Conservation (phyloP, 2,329 filamentous ascomycete species). For the Sporothrix pallida region DNA sequence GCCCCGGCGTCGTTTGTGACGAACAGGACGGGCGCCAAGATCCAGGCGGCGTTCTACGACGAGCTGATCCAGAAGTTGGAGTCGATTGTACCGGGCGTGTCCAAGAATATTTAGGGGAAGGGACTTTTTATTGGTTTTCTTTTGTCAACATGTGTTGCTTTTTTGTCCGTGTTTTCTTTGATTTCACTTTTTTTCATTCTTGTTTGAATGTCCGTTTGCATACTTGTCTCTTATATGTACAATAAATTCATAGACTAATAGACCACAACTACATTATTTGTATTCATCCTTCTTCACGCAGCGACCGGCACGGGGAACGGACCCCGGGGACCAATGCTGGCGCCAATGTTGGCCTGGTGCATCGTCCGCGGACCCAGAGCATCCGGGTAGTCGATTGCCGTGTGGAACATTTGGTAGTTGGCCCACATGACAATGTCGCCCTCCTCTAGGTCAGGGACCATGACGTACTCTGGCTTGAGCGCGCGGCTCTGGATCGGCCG, state of each 20-base stretch:
- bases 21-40: constrained; percentile 11
- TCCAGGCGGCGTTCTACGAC: constrained; percentile 7
- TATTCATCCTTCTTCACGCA: neutral
- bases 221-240: neutral
- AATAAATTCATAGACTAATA: constrained; percentile 8
- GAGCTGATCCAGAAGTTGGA: constrained; percentile 28
- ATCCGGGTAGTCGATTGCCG: constrained; percentile 52
- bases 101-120: neutral
- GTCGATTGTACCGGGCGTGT: neutral
- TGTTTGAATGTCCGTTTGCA: neutral
- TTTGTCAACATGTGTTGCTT: neutral
- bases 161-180: neutral
- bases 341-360: constrained; percentile 51
- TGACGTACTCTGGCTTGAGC: constrained; percentile 51
- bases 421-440: constrained; percentile 55
- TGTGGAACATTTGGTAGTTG: constrained; percentile 52
- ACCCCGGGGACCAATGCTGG: constrained; percentile 33
- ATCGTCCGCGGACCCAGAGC: constrained; percentile 50
- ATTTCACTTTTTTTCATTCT: neutral
- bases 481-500: constrained; percentile 49
- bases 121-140: neutral
- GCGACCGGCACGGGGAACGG: constrained; percentile 22
- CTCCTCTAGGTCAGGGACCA: constrained; percentile 48
- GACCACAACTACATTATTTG: neutral
- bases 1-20: constrained; percentile 9